A percentile compares a stretch with the other conserved stretches of the same genome.
phyloP scores from a whole-genome alignment of 2,329 filamentous ascomycete species.

The Aspergillus jensenii region DNA sequence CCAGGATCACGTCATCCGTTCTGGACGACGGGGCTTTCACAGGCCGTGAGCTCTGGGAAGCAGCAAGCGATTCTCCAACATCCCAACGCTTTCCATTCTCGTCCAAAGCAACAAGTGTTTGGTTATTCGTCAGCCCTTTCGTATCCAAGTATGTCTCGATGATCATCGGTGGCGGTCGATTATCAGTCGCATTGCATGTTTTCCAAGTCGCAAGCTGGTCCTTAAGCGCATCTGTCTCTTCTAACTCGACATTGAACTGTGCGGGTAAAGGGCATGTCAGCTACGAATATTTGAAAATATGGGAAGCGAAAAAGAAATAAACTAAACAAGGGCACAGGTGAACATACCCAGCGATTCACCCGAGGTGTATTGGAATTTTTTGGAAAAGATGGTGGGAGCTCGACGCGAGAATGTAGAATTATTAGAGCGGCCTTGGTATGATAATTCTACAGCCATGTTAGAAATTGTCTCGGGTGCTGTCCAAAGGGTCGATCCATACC shows the following conservation, averaged over 20 bases:
- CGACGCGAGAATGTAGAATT: conserved; percentile 77
- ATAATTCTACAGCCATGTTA: conserved; percentile 67
- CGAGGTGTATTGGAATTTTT: conserved; percentile 61
- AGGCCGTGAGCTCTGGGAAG: conserved; percentile 50
- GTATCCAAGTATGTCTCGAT: conserved; percentile 90
- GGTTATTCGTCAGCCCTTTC: conserved; percentile 73
- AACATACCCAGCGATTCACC: conserved; percentile 82
- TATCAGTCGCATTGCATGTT: conserved; percentile 71
- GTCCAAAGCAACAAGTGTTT: conserved; percentile 84
- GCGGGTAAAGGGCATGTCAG: not conserved
- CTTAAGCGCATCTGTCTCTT: conserved; percentile 84
- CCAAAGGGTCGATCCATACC: conserved; percentile 50
- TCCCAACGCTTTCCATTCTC: conserved; percentile 91
- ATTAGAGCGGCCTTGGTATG: conserved; percentile 83
- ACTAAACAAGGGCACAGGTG: not conserved
- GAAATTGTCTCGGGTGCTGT: conserved; percentile 19
- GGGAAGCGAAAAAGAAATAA: not conserved
- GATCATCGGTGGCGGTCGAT: conserved; percentile 76
- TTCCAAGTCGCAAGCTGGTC: conserved; percentile 83
- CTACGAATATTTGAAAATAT: no score
- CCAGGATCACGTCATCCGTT: conserved; percentile 74
- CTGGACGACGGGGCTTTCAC: conserved; percentile 48
- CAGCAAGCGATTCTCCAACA: conserved; percentile 77
- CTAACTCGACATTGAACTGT: conserved; percentile 92
- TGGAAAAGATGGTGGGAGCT: conserved; percentile 59